Evolutionary conservation across 2,329 filamentous ascomycete genomes (phyloP).

Genomic region (Sporothrix pallida): DNA sequence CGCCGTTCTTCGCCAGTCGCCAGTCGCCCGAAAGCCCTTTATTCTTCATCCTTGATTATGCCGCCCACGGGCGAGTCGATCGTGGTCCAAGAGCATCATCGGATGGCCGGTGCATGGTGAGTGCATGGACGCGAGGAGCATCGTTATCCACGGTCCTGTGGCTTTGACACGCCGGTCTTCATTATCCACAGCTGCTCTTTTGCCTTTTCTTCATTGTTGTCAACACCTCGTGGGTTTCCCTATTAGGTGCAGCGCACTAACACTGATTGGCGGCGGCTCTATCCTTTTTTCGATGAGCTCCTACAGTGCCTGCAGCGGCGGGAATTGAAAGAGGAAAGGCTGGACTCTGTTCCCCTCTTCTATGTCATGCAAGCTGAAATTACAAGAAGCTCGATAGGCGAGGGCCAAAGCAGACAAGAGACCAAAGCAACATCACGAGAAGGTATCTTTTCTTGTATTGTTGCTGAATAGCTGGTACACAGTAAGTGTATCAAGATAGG

Average conservation of each 20-base stretch:
- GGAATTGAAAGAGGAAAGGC: neutral
- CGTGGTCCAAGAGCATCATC: slow-evolving; percentile 12
- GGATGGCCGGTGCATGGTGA: neutral
- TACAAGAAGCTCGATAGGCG: neutral
- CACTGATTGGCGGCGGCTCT: slow-evolving; percentile 14
- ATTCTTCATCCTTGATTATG: neutral
- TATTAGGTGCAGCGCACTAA: neutral
- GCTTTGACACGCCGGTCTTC: neutral
- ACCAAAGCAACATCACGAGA: neutral
- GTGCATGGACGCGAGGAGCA: neutral
- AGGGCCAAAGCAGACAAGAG: neutral
- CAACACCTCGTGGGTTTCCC: neutral
- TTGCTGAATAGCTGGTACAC: neutral
- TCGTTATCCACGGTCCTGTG: neutral
- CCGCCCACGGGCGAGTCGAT: neutral
- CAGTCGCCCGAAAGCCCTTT: neutral
- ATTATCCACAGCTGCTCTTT: neutral
- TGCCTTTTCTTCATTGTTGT: neutral
- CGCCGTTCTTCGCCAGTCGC: neutral
- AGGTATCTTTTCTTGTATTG: neutral
- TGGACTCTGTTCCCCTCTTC: neutral
- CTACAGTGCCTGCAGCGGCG: neutral
- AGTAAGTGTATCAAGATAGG: neutral
- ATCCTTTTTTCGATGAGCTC: neutral
- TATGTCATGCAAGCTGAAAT: slow-evolving; percentile 17